Percentiles rank a stretch among this genome's conserved stretches.
Evolutionary conservation across 176 grass and related monocot genomes (phyloP).

Genomic region (Zea mays): Zm-B73-REFERENCE-NAM-5.0 NC_050101.1:78662501-78663000

Average conservation of each 20-base stretch:
- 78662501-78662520: background rate
- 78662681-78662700: constrained; percentile 36
- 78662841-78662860: background rate
- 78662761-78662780: constrained; percentile 35
- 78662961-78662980: too few species aligned
- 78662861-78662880: background rate
- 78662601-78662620: constrained; percentile 67
- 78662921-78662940: too few species aligned
- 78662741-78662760: constrained; percentile 37
- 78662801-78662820: constrained; percentile 15
- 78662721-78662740: constrained; percentile 37
- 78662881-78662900: background rate
- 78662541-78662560: background rate
- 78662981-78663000: too few species aligned
- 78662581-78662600: constrained; percentile 34
- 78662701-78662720: constrained; percentile 42
- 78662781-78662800: background rate
- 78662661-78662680: constrained; percentile 43
- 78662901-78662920: background rate
- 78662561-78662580: background rate
- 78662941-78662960: too few species aligned
- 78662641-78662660: constrained; percentile 59
- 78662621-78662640: constrained; percentile 71
- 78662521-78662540: background rate
- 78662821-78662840: background rate